Conservation (phyloP, 495 filamentous ascomycete species). For the Xylaria intraflava region DNA sequence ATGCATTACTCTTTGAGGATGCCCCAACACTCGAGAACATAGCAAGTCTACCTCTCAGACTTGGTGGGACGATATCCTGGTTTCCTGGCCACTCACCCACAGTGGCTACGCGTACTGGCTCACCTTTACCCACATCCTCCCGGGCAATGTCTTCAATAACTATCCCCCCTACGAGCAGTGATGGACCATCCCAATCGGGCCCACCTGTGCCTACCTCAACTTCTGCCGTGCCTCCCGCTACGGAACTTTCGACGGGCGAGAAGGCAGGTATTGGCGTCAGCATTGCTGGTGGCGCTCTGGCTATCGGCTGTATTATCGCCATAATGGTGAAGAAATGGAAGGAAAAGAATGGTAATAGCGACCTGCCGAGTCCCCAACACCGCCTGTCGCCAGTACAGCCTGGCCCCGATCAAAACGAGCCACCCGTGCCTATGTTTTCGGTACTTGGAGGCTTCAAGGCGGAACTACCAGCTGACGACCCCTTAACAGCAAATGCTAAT, state of each 20-base stretch:
- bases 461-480: constrained; percentile 6
- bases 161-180: background rate
- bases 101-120: background rate
- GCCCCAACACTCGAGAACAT: constrained; percentile 15
- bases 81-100: constrained; percentile 14
- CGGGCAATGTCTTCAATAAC: background rate
- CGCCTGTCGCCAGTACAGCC: background rate
- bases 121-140: background rate
- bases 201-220: background rate
- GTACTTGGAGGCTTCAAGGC: constrained; percentile 6
- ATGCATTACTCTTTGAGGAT: constrained; percentile 18
- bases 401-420: background rate
- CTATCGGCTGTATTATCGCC: background rate
- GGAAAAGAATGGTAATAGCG: background rate
- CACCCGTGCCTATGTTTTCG: background rate
- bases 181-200: background rate
- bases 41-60: constrained; percentile 18
- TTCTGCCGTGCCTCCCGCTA: background rate
- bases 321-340: background rate
- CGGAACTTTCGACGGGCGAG: constrained; percentile 8
- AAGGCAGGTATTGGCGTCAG: constrained; percentile 21
- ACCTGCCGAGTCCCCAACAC: background rate
- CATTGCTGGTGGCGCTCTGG: background rate
- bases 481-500: background rate
- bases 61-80: constrained; percentile 27